Base-by-base conservation (phyloP, 2,329 filamentous ascomycete species). In the Colletotrichum costaricense region DNA sequence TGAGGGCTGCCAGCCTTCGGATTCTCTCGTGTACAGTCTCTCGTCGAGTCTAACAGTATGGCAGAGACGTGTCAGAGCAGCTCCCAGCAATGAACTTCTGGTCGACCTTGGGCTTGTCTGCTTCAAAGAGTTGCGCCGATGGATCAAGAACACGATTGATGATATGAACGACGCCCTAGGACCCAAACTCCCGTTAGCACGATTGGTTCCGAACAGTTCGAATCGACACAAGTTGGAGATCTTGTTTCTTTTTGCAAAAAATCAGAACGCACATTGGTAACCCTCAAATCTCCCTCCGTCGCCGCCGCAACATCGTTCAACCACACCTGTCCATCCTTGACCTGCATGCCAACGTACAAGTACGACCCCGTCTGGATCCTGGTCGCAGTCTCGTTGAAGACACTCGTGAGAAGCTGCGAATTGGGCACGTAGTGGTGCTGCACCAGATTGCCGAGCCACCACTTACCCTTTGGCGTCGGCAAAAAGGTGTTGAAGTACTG, bases 371-470 rank as follows among this genome's bases (percentile, higher is more conserved):
- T 77, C 67, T 79, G 78, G 52, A 78, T 68, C 24, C 77, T 74
- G 6, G 76, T 76, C 19, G 74, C 73, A 3, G 75, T 77, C 28
- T 63, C 69, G 59, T 76, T 78, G 74, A 79, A 79, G 6, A 63
- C 49, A 22, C 75, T 63, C 1, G 64, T 74, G 19, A 67, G 71
- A 1, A 80, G 72, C 33, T 76, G 67, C 3, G 77, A 73, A 57
- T 78, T 79, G 3, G 78, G 78, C 6, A 78, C 67, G 70, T 78
- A 79, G 56, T 78, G 77, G 57, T 79, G 76, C 71, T 78, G 72
- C 35, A 78, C 33, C 52, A 77, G 55, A 33, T 78, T 77, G 42
- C 79, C 79, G 0, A 80, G 72, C 76, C 77, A 80, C 74, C 76
- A 78, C 58, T 78, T 78, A 2, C 77, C 78, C 49, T 79, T 81